These are phyloP conservation scores for Sphagnum magellanicum DNA, from an alignment of 228 moss, liverwort and hornwort species.

Conservation along the genomic window DNA sequence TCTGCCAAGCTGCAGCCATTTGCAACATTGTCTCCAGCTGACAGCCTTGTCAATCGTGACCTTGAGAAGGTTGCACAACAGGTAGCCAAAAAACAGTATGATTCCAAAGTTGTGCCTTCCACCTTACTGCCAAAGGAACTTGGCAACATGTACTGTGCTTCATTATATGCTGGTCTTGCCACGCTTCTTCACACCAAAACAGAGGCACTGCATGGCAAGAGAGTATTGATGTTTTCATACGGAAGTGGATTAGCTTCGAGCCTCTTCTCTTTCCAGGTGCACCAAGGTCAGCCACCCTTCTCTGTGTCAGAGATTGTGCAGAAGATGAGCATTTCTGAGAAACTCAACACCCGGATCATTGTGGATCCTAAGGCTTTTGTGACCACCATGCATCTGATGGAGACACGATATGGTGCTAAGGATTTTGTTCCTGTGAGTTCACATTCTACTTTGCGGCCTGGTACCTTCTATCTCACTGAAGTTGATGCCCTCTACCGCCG, in stretches of 20 bases:
- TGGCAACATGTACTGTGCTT: conserved; percentile 96
- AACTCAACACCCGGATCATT: conserved; percentile 55
- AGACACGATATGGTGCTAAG: conserved; percentile 89
- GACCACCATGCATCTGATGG: conserved; percentile 76
- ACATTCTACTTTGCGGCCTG: conserved; percentile 59
- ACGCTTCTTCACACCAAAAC: conserved; percentile 70
- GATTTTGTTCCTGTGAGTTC: conserved; percentile 69
- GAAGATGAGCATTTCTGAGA: conserved; percentile 52
- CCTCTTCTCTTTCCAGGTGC: conserved; percentile 61
- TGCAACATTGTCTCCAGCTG: conserved; percentile 52
- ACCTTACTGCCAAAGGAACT: conserved; percentile 76
- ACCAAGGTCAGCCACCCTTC: conserved; percentile 35
- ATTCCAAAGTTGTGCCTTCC: conserved; percentile 65
- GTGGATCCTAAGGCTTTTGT: conserved; percentile 66
- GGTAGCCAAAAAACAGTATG: conserved; percentile 67
- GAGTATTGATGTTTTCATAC: conserved; percentile 77
- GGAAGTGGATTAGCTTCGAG: conserved; percentile 89
- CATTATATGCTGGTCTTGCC: conserved; percentile 88
- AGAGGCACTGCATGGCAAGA: conserved; percentile 60
- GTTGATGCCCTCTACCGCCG: conserved; percentile 78
- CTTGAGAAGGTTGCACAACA: conserved; percentile 76
- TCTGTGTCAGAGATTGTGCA: conserved; percentile 38
- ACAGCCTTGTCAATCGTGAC: conserved; percentile 80
- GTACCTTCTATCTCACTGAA: conserved; percentile 75
- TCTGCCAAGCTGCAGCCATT: conserved; percentile 66